phyloP scores from a whole-genome alignment of 495 filamentous ascomycete genomes.

The Trypethelium eluteriae region DNA sequence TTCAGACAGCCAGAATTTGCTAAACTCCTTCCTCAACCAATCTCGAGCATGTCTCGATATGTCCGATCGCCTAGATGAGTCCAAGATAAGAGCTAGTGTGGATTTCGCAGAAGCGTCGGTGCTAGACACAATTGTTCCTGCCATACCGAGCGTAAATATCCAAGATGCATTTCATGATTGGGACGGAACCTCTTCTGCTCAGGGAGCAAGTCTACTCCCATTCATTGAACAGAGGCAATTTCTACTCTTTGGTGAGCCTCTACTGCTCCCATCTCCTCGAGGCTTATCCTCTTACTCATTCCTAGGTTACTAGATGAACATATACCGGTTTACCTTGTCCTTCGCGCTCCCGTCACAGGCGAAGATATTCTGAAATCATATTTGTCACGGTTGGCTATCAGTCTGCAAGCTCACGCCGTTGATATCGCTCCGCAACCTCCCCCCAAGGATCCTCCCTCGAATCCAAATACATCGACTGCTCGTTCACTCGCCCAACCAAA shows the following conservation, averaged over 20 bases:
- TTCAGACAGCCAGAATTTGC: neutral
- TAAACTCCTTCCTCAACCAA: neutral
- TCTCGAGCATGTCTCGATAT: slow-evolving; percentile 17
- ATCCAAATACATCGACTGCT: neutral
- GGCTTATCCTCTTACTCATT: slow-evolving; percentile 17
- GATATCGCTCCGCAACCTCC: slow-evolving; percentile 22
- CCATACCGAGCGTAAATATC: slow-evolving; percentile 57
- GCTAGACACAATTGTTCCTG: slow-evolving; percentile 71
- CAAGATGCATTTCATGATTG: slow-evolving; percentile 48
- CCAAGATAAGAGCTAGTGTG: slow-evolving; percentile 24
- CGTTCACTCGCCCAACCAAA: neutral
- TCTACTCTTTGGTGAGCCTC: slow-evolving; percentile 62
- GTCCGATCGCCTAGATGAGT: slow-evolving; percentile 11
- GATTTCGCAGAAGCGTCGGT: slow-evolving; percentile 66
- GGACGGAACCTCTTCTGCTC: slow-evolving; percentile 45
- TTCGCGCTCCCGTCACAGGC: slow-evolving; percentile 10
- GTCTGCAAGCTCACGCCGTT: slow-evolving; percentile 20
- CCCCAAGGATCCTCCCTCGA: slow-evolving; percentile 18
- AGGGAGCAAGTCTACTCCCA: slow-evolving; percentile 30
- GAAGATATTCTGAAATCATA: slow-evolving; percentile 13
- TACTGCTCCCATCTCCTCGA: neutral
- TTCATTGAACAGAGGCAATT: slow-evolving; percentile 33
- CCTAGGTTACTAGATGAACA: slow-evolving; percentile 23
- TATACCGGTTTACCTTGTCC: slow-evolving; percentile 14
- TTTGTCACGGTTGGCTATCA: slow-evolving; percentile 16